Evolutionary conservation across 352 stramenopile species (phyloP).

Genomic region (Globisporangium parvum): DNA sequence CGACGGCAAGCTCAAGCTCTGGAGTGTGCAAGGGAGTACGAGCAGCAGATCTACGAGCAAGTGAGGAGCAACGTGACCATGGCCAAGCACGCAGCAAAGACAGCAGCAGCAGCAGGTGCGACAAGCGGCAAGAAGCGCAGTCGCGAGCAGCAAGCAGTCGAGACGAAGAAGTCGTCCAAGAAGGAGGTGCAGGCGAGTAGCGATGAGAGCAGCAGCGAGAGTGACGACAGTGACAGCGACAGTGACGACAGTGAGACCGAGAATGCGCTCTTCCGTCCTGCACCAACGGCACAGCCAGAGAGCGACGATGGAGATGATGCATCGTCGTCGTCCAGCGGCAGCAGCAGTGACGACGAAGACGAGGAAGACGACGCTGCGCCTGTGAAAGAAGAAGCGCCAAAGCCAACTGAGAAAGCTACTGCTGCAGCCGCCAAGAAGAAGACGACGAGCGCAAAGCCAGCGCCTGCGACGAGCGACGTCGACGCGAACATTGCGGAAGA

Average conservation of each 20-base stretch:
- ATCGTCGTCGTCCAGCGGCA: slow-evolving; percentile 12
- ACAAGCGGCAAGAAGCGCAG: slow-evolving; percentile 25
- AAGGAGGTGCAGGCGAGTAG: slow-evolving; percentile 3
- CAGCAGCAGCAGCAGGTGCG: slow-evolving; percentile 4
- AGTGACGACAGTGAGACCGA: slow-evolving; percentile 46
- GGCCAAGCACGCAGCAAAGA: slow-evolving; percentile 2
- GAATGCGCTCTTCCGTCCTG: slow-evolving; percentile 69
- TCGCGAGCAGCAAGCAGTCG: slow-evolving; percentile 16
- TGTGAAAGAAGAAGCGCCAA: slow-evolving; percentile 29
- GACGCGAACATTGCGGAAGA: slow-evolving; percentile 40
- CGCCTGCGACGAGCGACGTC: slow-evolving; percentile 8
- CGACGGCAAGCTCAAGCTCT: neutral
- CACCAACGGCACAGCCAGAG: slow-evolving; percentile 19
- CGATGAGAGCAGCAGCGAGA: slow-evolving; percentile 16
- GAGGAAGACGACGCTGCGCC: slow-evolving; percentile 74
- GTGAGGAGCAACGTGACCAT: slow-evolving; percentile 4
- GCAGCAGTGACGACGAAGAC: slow-evolving; percentile 35
- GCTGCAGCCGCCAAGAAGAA: slow-evolving; percentile 10
- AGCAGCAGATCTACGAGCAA: slow-evolving; percentile 5
- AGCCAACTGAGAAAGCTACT: slow-evolving; percentile 2
- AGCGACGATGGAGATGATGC: slow-evolving; percentile 25
- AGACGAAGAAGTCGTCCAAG: neutral
- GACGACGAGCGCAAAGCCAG: slow-evolving; percentile 19
- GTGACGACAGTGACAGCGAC: slow-evolving; percentile 21
- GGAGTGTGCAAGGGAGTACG: too few species aligned